Conservation (phyloP, 2,329 filamentous ascomycete species). For the Fusarium coffeatum region DNA sequence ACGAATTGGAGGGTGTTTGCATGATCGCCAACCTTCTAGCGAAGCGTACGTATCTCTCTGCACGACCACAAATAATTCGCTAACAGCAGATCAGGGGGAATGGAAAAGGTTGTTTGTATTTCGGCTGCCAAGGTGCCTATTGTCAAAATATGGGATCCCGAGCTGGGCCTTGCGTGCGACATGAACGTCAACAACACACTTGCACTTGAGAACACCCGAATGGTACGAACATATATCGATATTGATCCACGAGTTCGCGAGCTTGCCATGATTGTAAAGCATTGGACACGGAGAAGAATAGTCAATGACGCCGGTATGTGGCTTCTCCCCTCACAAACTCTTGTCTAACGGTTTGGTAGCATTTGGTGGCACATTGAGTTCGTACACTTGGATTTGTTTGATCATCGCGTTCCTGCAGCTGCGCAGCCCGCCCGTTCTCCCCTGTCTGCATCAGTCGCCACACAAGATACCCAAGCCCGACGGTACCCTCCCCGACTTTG, state of each 20-base stretch:
- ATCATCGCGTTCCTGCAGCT: constrained; percentile 97
- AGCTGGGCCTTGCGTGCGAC: constrained; percentile 88
- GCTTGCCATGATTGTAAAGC: constrained; percentile 95
- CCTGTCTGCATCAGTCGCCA: constrained; percentile 79
- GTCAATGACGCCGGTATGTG: constrained; percentile 93
- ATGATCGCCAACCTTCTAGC: constrained; percentile 87
- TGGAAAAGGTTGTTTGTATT: constrained; percentile 96
- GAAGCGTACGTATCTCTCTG: constrained; percentile 72
- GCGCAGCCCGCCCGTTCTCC: constrained; percentile 83
- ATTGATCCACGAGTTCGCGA: constrained; percentile 91
- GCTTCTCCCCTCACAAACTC: background rate
- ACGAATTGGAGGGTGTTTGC: constrained; percentile 88
- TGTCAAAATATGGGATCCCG: constrained; percentile 98
- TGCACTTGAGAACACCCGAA: constrained; percentile 93
- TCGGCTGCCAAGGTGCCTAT: constrained; percentile 96
- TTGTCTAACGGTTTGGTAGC: constrained; percentile 62
- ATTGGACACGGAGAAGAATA: constrained; percentile 94
- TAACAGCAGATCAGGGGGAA: constrained; percentile 77
- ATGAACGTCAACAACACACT: constrained; percentile 99
- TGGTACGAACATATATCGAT: constrained; percentile 97
- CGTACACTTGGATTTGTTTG: constrained; percentile 99
- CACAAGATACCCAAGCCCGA: constrained; percentile 65
- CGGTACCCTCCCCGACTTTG: constrained; percentile 80
- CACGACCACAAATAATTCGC: background rate
- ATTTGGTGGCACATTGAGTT: constrained; percentile 93